Base-by-base conservation (phyloP, 1,284 basidiomycete genomes). In the Ustilago cynodontis region DNA sequence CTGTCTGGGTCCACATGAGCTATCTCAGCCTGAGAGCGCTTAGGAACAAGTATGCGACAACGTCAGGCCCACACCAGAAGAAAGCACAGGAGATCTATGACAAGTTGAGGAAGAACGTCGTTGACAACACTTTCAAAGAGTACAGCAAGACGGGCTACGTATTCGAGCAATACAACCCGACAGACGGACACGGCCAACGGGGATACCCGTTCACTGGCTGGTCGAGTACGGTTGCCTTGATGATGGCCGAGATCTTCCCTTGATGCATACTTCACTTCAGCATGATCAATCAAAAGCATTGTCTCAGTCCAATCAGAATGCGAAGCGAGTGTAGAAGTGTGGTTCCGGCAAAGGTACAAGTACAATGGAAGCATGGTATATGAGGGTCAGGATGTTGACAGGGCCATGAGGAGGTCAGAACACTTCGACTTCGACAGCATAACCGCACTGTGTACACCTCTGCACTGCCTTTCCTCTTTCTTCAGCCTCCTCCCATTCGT, bases 1-100 rank as follows among this genome's bases (percentile, higher is more conserved):
- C 95, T 2, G 92, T 98, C 60, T 98, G 95, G 95, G 90, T 97
- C 31, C 95, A 94, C 85, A 94, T 98, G 92, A 97, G 98, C 86
- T 98, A 94, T 84, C 89, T 98, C 75, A 91, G 91, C 20, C 87
- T 98, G 59, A 89, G 90, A 26, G 91, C 94, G 8, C 87, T 97
- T 65, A 88, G 93, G 84, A 78, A 94, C 92, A 92, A 90, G 37
- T 97, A 97, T 82, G 91, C 90, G 7, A 89, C 88, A 6, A 88
- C 92, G 73, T 89, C 90, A n/a, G 95, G 95, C 6, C 94, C 94
- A 3, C 89, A 93, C 82, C 92, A 92, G 85, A 86, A 88, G 33
- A 90, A 89, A 61, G 93, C 95, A 1, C 88, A 89, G 80, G 87
- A 91, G 78, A 93, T 97, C 52, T 98, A 98, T 84, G 86, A 87